Base-by-base conservation (phyloP, 441 rosid species). In the Erysimum pusillum region DNA sequence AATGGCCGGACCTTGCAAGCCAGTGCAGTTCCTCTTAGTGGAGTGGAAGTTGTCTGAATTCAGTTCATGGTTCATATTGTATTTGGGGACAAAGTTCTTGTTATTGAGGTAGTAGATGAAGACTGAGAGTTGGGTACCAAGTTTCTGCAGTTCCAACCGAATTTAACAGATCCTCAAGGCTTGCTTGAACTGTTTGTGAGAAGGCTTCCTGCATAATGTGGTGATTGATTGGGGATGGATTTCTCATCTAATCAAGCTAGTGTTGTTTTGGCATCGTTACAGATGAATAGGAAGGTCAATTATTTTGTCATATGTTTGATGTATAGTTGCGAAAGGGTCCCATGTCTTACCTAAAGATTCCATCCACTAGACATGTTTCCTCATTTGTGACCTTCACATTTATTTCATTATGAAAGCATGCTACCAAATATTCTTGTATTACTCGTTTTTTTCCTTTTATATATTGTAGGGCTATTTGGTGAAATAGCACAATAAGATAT, bases 1-100 rank as follows among this genome's bases (percentile, higher is more conserved):
- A 87, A 75, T 46, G 90, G 91, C 39, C 87, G 97, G 81, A 89
- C 95, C 22, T 82, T 91, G 85, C 98, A 88, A 86, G 90, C 87
- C 85, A 88, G 91, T 76, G 66, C 94, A 20, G 77, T 83, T 78
- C 92, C 98, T 48, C 77, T 85, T 44, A 89, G 75, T 76, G 97
- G 91, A n/a, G 82, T 87, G 36, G 98, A 95, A 66, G 77, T 93
- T 31, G 88, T 85, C 44, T 91, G 79, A 85, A 20, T 41, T 38
- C 31, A 66, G 66, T 65, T 52, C 49, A 36, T 61, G 63, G 53
- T 69, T 11, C 3, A 44, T 17, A 36, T 54, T 56, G 66, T 32
- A 45, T 45, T 32, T 45, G 45, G 28, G 48, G 39, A 46, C 70
- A 35, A 36, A 2, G 28, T 71, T 44, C 75, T 63, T 64, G 45